Conservation (phyloP, 1,139 yeast species). For the Debaryomyces subglobosus region DNA sequence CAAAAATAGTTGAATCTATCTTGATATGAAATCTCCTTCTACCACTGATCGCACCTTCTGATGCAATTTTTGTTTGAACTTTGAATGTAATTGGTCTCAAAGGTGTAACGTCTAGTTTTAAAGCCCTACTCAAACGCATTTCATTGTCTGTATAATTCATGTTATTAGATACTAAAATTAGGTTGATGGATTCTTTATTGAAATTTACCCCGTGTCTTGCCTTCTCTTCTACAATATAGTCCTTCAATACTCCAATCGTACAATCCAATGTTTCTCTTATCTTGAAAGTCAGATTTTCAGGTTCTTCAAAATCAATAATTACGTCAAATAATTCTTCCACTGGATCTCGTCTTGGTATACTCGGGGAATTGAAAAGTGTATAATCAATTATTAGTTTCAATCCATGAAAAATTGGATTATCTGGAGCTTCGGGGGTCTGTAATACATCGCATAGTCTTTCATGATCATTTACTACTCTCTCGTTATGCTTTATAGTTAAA, state of each 20-base stretch:
- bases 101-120: conserved; percentile 37
- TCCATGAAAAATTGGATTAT: conserved; percentile 12
- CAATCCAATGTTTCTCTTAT: conserved; percentile 29
- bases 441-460: conserved; percentile 21
- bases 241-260: conserved; percentile 25
- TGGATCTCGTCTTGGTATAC: conserved; percentile 28
- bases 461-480: conserved; percentile 13
- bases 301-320: conserved; percentile 20
- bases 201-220: conserved; percentile 10
- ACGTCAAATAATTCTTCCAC: conserved; percentile 28
- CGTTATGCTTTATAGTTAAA: conserved; percentile 19
- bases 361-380: conserved; percentile 19
- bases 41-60: background rate
- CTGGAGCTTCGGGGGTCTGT: conserved; percentile 13
- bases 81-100: conserved; percentile 20
- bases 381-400: conserved; percentile 28
- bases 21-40: conserved; percentile 17
- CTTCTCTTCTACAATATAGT: conserved; percentile 22
- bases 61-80: background rate
- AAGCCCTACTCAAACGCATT: conserved; percentile 18
- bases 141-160: conserved; percentile 17
- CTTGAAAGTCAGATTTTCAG: conserved; percentile 11
- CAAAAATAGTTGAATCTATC: conserved; percentile 21
- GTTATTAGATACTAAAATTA: conserved; percentile 14
- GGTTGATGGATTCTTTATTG: conserved; percentile 8